Evolutionary conservation across 2,329 filamentous ascomycete genomes (phyloP).

Genomic region (Parascedosporium putredinis): DNA sequence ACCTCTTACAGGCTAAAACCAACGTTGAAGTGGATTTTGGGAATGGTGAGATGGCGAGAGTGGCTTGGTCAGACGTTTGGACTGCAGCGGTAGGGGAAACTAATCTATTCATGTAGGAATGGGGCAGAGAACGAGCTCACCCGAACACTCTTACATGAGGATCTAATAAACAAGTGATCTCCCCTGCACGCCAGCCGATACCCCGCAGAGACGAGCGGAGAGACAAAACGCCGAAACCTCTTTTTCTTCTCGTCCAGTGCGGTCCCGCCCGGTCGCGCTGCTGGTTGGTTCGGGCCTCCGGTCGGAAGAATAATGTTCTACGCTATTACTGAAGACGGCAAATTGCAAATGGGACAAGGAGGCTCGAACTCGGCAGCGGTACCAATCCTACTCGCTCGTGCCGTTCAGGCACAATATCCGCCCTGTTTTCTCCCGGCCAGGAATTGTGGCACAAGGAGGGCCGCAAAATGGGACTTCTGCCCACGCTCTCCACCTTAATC

Average conservation of each 20-base stretch:
- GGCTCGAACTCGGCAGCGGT: background rate
- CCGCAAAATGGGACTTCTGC: background rate
- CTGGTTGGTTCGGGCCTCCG: background rate
- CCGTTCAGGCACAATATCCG: constrained; percentile 1
- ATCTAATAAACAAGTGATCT: background rate
- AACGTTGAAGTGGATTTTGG: background rate
- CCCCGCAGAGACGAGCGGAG: background rate
- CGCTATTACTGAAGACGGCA: background rate
- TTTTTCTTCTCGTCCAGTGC: no score
- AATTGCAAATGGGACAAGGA: background rate
- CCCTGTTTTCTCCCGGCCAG: constrained; percentile 1
- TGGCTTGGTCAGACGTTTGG: background rate
- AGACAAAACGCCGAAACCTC: background rate
- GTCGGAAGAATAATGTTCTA: background rate
- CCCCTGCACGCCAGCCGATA: background rate
- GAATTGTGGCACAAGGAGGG: background rate
- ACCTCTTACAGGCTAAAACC: background rate
- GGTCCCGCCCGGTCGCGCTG: background rate
- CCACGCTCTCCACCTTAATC: background rate
- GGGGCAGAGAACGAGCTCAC: background rate
- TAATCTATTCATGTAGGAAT: background rate
- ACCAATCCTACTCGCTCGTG: background rate
- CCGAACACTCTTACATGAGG: background rate
- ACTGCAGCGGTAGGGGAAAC: background rate
- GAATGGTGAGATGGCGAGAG: no score